Base-by-base conservation (phyloP, 345 rosid species). In the Citrus unshiu region DNA sequence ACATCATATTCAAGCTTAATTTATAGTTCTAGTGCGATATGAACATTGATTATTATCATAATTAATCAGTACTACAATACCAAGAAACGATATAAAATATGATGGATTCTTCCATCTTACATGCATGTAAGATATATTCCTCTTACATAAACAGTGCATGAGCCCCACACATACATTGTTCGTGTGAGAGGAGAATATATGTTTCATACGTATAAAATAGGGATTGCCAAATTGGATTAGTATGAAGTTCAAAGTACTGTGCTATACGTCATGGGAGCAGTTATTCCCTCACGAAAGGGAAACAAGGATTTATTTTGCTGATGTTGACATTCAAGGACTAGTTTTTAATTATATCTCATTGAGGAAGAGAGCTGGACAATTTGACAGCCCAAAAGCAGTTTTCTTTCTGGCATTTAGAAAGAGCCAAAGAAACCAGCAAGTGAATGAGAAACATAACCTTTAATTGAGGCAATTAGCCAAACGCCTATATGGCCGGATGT, bases 241-340 rank as follows among this genome's bases (percentile, higher is more conserved):
- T 9, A 24, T 19, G 39, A 74, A 62, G 69, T 46, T 49, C 7
- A 43, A 32, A 65, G 24, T 29, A 65, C 25, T 51, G 18, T 68
- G 32, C 25, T 65, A 69, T 13, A 60, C 80, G 77, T 75, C 78
- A 77, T 54, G 80, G 68, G 54, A 40, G 74, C 8, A 58, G 49
- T 56, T 81, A 66, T 83, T 80, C 75, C 21, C 18, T n/a, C 29
- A 4, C 43, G 81, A 80, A 65, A 80, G 70, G 46, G 80, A 80
- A 69, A 61, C 35, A 64, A 29, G 65, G 43, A 51, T 72, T 62
- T 61, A 81, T 77, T 57, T 16, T 22, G 25, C 9, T 60, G 86
- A 80, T 78, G 81, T 54, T 59, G 86, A 81, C 81, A 63, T 85
- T 75, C 67, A 68, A 58, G 65, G 54, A 76, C 70, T 74, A 4